These are phyloP conservation scores for Penicillium cinerascens DNA, from an alignment of 495 filamentous ascomycete species.

Conservation along the genomic window DNA sequence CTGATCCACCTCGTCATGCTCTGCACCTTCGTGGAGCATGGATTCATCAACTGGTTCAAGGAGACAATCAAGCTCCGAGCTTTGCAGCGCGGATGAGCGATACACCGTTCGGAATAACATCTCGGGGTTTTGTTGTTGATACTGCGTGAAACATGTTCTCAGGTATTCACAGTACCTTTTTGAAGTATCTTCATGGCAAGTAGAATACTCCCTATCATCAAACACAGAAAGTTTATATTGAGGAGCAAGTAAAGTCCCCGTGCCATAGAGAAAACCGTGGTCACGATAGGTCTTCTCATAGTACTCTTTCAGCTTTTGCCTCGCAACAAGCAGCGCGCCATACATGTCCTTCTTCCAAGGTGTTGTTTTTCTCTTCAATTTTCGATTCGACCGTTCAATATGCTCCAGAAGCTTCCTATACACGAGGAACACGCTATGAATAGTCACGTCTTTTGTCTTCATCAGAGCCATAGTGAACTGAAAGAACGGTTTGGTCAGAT, in stretches of 20 bases:
- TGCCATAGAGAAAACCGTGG: conserved; percentile 5
- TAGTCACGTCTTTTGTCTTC: too few species aligned
- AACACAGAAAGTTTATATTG: not conserved
- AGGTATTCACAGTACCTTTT: conserved; percentile 4
- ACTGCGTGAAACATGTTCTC: conserved; percentile 1
- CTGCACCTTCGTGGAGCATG: not conserved
- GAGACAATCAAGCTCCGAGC: not conserved
- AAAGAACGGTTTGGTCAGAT: too few species aligned
- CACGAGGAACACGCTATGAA: too few species aligned
- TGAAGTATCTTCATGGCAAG: not conserved
- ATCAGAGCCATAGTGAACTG: too few species aligned
- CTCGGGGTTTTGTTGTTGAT: conserved; percentile 1
- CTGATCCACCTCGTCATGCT: not conserved
- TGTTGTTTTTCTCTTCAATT: too few species aligned
- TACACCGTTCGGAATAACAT: not conserved
- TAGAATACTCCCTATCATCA: conserved; percentile 1
- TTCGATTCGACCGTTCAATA: too few species aligned
- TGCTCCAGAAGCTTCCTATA: too few species aligned
- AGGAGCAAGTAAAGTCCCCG: not conserved
- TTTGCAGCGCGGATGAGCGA: not conserved
- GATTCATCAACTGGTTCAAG: not conserved
- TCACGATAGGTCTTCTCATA: conserved; percentile 4
- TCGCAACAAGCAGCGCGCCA: not conserved
- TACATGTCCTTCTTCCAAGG: not conserved
- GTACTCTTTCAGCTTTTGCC: conserved; percentile 4